Base-by-base conservation (phyloP, 176 grass and related monocot species). In the Oropetium thomaeum region DNA sequence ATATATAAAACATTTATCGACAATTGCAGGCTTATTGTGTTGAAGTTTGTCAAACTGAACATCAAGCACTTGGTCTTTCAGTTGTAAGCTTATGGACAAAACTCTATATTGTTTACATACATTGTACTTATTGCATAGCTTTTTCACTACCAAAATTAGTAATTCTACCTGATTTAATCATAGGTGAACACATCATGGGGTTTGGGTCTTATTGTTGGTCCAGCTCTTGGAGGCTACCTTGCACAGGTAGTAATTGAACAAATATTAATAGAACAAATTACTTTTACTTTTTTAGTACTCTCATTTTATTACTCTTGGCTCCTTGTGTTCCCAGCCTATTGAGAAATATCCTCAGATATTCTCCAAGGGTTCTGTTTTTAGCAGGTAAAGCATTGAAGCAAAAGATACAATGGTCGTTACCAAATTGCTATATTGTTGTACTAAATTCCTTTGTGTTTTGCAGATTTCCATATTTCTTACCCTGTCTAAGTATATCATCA, bases 381-480 rank as follows among this genome's bases (percentile, higher is more conserved):
- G 80, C 26, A 88, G 93, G 90, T 97, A 20, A 64, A n/a, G n/a
- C n/a, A n/a, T n/a, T n/a, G n/a, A n/a, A n/a, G n/a, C n/a, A n/a
- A n/a, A n/a, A n/a, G n/a, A n/a, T n/a, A n/a, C n/a, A n/a, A n/a
- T n/a, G n/a, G n/a, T n/a, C n/a, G n/a, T n/a, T n/a, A n/a, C n/a
- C n/a, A n/a, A n/a, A n/a, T n/a, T n/a, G n/a, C n/a, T n/a, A n/a
- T n/a, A n/a, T n/a, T n/a, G n/a, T n/a, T n/a, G n/a, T n/a, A n/a
- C n/a, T n/a, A n/a, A n/a, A n/a, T n/a, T n/a, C n/a, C n/a, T n/a
- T n/a, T n/a, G n/a, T 26, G 38, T 38, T 58, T 25, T 86, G 65
- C 65, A 97, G 93, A 74, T 97, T 97, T 45, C 93, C 90, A 2
- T 93, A 93, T 76, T 80, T 90, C 44, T 79, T 97, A 43, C 93